Evolutionary conservation across 2,329 filamentous ascomycete species (phyloP).

Genomic region (Fusarium keratoplasticum): DNA sequence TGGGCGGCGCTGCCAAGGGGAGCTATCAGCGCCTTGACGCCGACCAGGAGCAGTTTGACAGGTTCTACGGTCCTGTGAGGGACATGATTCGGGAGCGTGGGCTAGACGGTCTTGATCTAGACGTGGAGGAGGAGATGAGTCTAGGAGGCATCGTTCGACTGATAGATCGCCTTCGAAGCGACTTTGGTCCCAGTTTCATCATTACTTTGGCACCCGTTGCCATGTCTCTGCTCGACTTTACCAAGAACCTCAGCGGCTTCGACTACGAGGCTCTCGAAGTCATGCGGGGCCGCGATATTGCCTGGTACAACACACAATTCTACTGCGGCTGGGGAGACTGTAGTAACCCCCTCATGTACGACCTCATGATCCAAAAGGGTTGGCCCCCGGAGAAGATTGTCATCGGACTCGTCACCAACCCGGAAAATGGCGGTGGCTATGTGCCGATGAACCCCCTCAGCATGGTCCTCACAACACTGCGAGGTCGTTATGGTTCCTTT

Average conservation of each 20-base stretch:
- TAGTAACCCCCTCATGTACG: conserved; percentile 59
- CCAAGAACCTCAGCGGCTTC: conserved; percentile 81
- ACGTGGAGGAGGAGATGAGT: conserved; percentile 82
- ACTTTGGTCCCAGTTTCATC: conserved; percentile 78
- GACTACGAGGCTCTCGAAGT: conserved; percentile 80
- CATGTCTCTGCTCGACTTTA: conserved; percentile 70
- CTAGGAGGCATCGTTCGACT: conserved; percentile 74
- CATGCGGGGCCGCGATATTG: conserved; percentile 72
- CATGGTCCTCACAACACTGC: conserved; percentile 55
- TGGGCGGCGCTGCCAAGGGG: conserved; percentile 85
- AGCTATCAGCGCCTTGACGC: conserved; percentile 72
- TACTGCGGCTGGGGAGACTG: conserved; percentile 88
- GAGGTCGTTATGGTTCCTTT: conserved; percentile 71
- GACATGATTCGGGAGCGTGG: conserved; percentile 70
- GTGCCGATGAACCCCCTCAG: conserved; percentile 61
- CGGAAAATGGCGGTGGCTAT: conserved; percentile 73
- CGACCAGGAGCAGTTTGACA: conserved; percentile 71
- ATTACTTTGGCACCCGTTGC: conserved; percentile 87
- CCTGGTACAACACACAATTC: conserved; percentile 93
- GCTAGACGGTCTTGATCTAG: conserved; percentile 80
- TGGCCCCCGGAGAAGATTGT: conserved; percentile 82
- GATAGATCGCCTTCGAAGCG: conserved; percentile 73
- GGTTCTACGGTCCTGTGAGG: conserved; percentile 77
- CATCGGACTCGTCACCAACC: conserved; percentile 83
- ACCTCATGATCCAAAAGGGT: conserved; percentile 67